Base-by-base conservation (phyloP, 148 eudicot species). In the Fagopyrum homotropicum region DNA sequence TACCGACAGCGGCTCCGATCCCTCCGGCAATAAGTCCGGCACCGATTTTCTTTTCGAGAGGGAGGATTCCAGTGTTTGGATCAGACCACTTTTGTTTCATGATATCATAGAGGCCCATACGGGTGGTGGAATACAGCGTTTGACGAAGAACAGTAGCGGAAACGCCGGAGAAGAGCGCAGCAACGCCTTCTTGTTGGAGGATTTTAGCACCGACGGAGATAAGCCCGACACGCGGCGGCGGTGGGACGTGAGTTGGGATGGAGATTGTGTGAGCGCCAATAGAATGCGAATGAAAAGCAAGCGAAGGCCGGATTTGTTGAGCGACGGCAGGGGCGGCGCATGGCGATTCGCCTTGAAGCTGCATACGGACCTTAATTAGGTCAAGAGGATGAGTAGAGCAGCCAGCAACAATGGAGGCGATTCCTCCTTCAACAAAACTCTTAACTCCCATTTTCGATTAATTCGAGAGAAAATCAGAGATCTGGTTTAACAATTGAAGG, bases 1-100 rank as follows among this genome's bases (percentile, higher is more conserved):
- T 93, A 0, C 98, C 98, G 40, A 91, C 95, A 15, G 97, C 91
- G 40, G 98, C 98, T 2, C 98, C 98, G 79, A 93, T 79, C 0
- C 83, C 98, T 0, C 98, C 98, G 73, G 98, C 94, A 72, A 88
- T 56, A 1, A 93, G 72, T 0, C 98, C 98, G 54, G 98, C 94
- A 5, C 81, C 73, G 44, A 93, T 91, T 72, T 93, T 93, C 17
- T 59, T 68, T 29, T 30, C 45, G 2, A 93, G 61, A 2, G 90
- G 82, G 64, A 93, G 54, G 76, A 19, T 80, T 0, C 87, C 87
- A 26, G 91, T 76, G 4, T 43, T 45, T 0, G 88, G 92, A 64
- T 91, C 92, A 11, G 98, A 74, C 92, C 93, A 93, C 46, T 81
- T 85, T 2, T 35, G 22, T 29, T 93, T 93, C 52, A 91, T 50